Evolutionary conservation across 2,329 filamentous ascomycete genomes (phyloP), one percentile per base, ranked within the genome.

Genomic region (Aspergillus fischeri): DNA sequence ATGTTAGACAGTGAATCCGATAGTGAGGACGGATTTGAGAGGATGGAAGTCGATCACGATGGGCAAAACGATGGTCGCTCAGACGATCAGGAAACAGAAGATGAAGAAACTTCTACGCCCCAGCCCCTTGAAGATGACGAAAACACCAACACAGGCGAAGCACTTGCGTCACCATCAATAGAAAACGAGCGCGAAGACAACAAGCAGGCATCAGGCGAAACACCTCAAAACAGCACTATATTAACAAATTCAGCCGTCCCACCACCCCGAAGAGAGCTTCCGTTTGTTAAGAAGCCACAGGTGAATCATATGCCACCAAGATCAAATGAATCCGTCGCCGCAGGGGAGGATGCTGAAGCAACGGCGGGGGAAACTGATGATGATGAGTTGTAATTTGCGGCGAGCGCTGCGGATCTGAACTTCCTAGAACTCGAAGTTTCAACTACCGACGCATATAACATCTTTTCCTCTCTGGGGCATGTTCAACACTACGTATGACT

Each of bases 181-280:
- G 42, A 28, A 38, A 55, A 52, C 17, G 52, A 53, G 25, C 44
- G n/a, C 42, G 42, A 32, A 28, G 42, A 24, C 56, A 35, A 14
- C 32, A 58, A 10, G 45, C 54, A 49, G 38, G 24, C 2, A 28
- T 32, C 50, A 49, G 17, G 21, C 14, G 47, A 55, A 41, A 47
- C 45, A 49, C 17, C 51, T 38, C n/a, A 52, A 20, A 41, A 42
- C 14, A 58, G 48, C 32, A 59, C 53, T 29, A 41, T 45, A 47
- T n/a, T 62, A 41, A 60, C 64, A n/a, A 48, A 49, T 27, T 35
- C 61, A 10, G 29, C 63, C 11, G 57, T 63, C 11, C 68, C 70
- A 17, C 78, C 78, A 11, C 77, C 77, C 1, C 70, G 68, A 48
- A 72, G 77, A 59, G 71, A 75, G 49, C 63, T 80, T 20, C 77